Base-by-base conservation (phyloP, 73 alveolate species). In the Loxodes magnus region DNA sequence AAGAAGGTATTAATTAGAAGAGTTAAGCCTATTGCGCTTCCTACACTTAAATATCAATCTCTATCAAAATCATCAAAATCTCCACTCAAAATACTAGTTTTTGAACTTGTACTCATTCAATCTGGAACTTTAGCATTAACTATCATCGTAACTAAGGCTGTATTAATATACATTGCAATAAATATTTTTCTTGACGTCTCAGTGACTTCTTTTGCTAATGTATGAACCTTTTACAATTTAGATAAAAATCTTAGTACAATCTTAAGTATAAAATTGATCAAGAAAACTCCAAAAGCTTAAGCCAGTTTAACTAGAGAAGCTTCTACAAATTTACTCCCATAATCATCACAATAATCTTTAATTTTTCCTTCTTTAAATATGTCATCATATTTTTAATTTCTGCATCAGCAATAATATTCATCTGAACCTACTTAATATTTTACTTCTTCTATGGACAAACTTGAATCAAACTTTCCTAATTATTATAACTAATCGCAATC, bases 271-370 rank as follows among this genome's bases (percentile, higher is more conserved):
- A 46, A 19, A 28, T 71, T 71, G 0, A 71, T 52, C 4, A 64
- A 42, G 14, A 35, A 7, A 34, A 71, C 43, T 0, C 56, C 78
- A 2, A 62, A 51, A 16, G 79, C 55, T 1, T 77, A 68, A 5
- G 29, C 41, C 9, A 71, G 27, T 10, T 50, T 34, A 9, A 71
- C 29, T 19, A 42, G 49, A 17, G 31, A 7, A 22, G 27, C 21
- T 5, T 31, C 43, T n/a, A 56, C 44, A 20, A 54, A 39, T 19
- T 42, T 7, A 26, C 36, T 29, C 4, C 46, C 25, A 22, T 36
- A 61, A 24, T 62, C 62, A 17, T 3, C 14, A 50, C 82, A 67
- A 12, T 63, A 42, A 29, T 31, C 0, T 12, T 27, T 20, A 36
- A 61, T 25, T 23, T 63, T 55, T 2, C 41, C 29, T 27, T 64